Conservation (phyloP, 75 land plant species). For the Pseudotsuga menziesii region DNA sequence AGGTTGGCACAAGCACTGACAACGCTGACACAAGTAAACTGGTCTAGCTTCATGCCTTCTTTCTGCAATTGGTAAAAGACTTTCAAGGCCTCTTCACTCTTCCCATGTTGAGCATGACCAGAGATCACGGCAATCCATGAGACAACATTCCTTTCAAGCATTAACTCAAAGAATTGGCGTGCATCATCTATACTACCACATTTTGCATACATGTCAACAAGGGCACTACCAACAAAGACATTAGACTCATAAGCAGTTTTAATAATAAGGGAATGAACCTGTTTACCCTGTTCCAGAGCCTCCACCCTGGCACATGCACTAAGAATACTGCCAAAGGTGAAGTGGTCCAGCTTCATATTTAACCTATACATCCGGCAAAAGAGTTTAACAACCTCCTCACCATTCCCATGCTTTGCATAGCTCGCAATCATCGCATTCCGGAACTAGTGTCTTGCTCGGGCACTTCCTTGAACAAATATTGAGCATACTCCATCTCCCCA, state of each 20-base stretch:
- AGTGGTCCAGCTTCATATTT: constrained; percentile 33
- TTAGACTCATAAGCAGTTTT: constrained; percentile 26
- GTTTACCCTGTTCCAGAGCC: constrained; percentile 36
- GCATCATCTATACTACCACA: constrained; percentile 8
- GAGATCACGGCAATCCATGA: constrained; percentile 1
- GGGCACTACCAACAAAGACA: background rate
- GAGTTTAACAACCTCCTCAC: too few relatives aligned
- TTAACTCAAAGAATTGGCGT: background rate
- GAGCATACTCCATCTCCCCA: constrained; percentile 20
- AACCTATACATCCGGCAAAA: background rate
- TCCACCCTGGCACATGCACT: constrained; percentile 36
- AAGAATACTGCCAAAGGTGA: constrained; percentile 33
- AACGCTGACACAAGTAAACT: too few relatives aligned
- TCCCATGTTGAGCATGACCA: constrained; percentile 1
- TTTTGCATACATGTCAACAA: constrained; percentile 9
- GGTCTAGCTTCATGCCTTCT: too few relatives aligned
- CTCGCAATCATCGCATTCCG: constrained; percentile 50
- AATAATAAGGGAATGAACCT: constrained; percentile 29
- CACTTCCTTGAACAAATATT: constrained; percentile 29
- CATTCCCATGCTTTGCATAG: constrained; percentile 17
- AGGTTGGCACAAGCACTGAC: too few relatives aligned
- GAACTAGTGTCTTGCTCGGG: constrained; percentile 13
- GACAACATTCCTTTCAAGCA: background rate
- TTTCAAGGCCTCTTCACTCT: background rate
- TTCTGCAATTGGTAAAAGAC: background rate